Conservation (phyloP, 129 eudicot genomes). For the Ambrosia trifida region DNA sequence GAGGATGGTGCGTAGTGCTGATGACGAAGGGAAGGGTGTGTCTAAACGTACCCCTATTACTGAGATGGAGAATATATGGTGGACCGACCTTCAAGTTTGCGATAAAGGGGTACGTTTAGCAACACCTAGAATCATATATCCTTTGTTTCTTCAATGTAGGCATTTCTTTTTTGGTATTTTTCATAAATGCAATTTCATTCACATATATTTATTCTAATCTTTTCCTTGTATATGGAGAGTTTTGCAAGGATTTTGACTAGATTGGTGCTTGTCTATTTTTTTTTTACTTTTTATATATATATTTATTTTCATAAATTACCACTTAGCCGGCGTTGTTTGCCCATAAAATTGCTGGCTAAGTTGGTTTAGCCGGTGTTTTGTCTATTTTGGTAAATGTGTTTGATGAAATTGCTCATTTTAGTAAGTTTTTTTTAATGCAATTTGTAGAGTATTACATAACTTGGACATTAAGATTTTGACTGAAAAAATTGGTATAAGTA, state of each 20-base stretch:
- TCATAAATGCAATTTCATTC: background rate
- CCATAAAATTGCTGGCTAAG: no score
- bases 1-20: slow-evolving; percentile 15
- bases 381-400: no score
- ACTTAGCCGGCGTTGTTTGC: no score
- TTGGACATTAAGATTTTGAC: background rate
- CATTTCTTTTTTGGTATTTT: slow-evolving; percentile 6
- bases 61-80: no score
- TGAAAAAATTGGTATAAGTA: background rate
- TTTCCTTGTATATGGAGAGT: background rate
- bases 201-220: background rate
- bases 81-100: no score
- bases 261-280: background rate
- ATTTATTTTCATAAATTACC: background rate
- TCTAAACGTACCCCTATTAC: background rate
- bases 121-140: background rate
- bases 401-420: no score
- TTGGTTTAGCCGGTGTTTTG: no score
- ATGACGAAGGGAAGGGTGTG: background rate
- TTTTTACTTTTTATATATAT: background rate
- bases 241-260: slow-evolving; percentile 1
- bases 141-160: background rate
- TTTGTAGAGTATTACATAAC: background rate
- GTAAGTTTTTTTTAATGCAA: background rate
- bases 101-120: no score